Percentiles rank a stretch among this genome's conserved stretches.
phyloP scores from a whole-genome alignment of 1,139 yeast species.

The Spathaspora sp. region DNA sequence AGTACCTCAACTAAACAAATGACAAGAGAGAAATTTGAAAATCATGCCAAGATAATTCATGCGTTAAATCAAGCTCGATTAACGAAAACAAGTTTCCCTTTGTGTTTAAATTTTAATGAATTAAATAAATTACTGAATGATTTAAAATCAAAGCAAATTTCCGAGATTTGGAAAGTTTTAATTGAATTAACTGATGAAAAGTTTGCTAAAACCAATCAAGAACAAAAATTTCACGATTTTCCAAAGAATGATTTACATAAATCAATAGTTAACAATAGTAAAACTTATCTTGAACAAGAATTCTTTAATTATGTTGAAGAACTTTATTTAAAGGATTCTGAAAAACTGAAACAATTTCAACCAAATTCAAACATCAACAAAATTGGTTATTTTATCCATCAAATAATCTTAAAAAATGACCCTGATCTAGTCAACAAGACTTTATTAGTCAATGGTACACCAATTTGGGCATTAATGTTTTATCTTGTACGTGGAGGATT shows the following conservation, averaged over 20 bases:
- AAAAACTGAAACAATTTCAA: conserved; percentile 40
- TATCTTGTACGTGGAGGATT: conserved; percentile 85
- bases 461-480: conserved; percentile 90
- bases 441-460: conserved; percentile 67
- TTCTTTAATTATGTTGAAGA: conserved; percentile 74
- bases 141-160: conserved; percentile 59
- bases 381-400: conserved; percentile 64
- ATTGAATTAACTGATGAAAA: conserved; percentile 42
- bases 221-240: conserved; percentile 45
- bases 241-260: conserved; percentile 41
- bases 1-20: conserved; percentile 27
- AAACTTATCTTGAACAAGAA: conserved; percentile 67
- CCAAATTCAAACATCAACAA: conserved; percentile 73
- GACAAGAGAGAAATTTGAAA: conserved; percentile 63
- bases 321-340: conserved; percentile 61
- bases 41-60: conserved; percentile 69
- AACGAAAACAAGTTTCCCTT: conserved; percentile 45
- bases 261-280: conserved; percentile 56
- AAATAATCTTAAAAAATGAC: conserved; percentile 41
- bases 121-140: conserved; percentile 51
- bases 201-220: conserved; percentile 36
- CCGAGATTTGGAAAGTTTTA: conserved; percentile 64
- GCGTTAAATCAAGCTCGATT: conserved; percentile 71
- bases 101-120: conserved; percentile 54
- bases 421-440: conserved; percentile 34